Percentiles rank a stretch among this genome's conserved stretches.
Conservation (phyloP, 2,329 filamentous ascomycete genomes). For the Aureobasidium sp. region DNA sequence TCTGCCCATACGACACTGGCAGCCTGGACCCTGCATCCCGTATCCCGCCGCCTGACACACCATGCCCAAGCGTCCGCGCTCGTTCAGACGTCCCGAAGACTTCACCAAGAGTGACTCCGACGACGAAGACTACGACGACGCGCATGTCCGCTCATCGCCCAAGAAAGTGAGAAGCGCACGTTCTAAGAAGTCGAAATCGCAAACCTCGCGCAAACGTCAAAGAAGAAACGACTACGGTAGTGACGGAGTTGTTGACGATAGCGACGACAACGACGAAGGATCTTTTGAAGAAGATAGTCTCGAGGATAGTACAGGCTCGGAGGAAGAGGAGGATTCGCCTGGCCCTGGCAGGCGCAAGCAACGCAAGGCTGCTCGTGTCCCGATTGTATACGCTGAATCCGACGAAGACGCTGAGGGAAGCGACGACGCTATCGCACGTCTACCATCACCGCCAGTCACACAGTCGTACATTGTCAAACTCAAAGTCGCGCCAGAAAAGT, state of each 20-base stretch:
- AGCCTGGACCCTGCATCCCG: conserved; percentile 2
- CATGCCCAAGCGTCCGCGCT: conserved; percentile 11
- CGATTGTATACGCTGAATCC: conserved; percentile 48
- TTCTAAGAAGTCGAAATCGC: conserved; percentile 14
- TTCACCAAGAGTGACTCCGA: conserved; percentile 32
- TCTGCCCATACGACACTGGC: neutral
- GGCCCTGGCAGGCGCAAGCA: conserved; percentile 47
- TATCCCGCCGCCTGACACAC: neutral
- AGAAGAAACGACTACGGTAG: conserved; percentile 33
- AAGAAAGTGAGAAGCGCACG: conserved; percentile 16
- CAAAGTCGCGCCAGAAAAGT: neutral
- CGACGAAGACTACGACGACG: conserved; percentile 30
- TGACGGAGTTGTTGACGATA: conserved; percentile 42
- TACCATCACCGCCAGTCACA: neutral
- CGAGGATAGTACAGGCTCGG: neutral
- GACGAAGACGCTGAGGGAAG: conserved; percentile 36
- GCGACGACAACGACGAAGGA: conserved; percentile 32
- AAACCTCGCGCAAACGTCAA: conserved; percentile 27
- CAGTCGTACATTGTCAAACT: conserved; percentile 34
- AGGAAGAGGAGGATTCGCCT: conserved; percentile 37
- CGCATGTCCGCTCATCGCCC: conserved; percentile 20
- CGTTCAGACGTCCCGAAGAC: conserved; percentile 25
- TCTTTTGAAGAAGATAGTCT: conserved; percentile 39
- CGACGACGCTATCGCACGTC: conserved; percentile 12
- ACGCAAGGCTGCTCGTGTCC: conserved; percentile 49